phyloP scores from a whole-genome alignment of 495 filamentous ascomycete genomes.

The Penicillium atrosanguineum region DNA sequence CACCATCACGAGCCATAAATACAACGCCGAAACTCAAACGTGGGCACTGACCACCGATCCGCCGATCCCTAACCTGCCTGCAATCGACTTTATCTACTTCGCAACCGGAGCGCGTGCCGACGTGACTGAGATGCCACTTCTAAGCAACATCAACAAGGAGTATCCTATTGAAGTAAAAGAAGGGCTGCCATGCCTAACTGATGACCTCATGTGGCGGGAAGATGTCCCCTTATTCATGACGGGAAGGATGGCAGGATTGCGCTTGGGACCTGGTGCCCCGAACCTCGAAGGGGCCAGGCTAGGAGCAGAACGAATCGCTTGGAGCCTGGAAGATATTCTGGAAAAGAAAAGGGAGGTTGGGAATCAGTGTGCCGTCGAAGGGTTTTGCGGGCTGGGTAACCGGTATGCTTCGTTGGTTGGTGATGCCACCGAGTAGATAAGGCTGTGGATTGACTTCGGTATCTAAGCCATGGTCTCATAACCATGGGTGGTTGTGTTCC shows the following conservation, averaged over 20 bases:
- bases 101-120: slow-evolving; percentile 57
- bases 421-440: slow-evolving; percentile 6
- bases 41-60: slow-evolving; percentile 53
- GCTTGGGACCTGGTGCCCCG: slow-evolving; percentile 58
- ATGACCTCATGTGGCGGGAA: slow-evolving; percentile 60
- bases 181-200: slow-evolving; percentile 59
- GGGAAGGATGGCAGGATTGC: slow-evolving; percentile 55
- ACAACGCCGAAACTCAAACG: slow-evolving; percentile 33
- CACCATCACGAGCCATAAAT: slow-evolving; percentile 36
- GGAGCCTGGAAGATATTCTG: slow-evolving; percentile 54
- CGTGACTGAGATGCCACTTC: slow-evolving; percentile 46
- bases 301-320: slow-evolving; percentile 61
- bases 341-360: slow-evolving; percentile 25
- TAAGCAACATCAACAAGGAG: slow-evolving; percentile 48
- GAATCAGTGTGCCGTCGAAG: slow-evolving; percentile 20
- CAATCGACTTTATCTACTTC: slow-evolving; percentile 63
- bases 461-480: background rate
- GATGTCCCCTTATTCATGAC: slow-evolving; percentile 62
- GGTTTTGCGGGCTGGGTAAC: slow-evolving; percentile 35
- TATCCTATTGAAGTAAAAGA: slow-evolving; percentile 52
- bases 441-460: slow-evolving; percentile 5
- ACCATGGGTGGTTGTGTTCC: background rate
- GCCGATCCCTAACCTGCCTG: slow-evolving; percentile 46
- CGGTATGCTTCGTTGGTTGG: slow-evolving; percentile 30
- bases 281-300: slow-evolving; percentile 63